phyloP scores from a whole-genome alignment of 805 yeast genomes.

The Kuraishia cidri region DNA sequence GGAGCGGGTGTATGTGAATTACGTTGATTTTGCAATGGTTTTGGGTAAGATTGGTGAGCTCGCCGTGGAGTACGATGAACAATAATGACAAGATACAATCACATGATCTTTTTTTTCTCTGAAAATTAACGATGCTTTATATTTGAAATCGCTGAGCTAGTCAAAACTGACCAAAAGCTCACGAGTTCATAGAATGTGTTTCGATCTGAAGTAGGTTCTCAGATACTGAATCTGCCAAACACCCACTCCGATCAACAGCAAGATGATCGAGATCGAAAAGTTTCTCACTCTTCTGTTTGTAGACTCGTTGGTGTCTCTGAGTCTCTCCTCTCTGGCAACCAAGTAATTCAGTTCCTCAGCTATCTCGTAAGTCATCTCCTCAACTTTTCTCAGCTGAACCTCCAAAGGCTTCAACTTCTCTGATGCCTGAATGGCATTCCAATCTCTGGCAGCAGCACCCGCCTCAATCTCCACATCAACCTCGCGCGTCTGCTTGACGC shows the following conservation, averaged over 20 bases:
- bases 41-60: slow-evolving; percentile 37
- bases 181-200: slow-evolving; percentile 52
- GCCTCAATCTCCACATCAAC: slow-evolving; percentile 88
- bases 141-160: no score
- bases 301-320: slow-evolving; percentile 95
- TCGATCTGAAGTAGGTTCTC: slow-evolving; percentile 85
- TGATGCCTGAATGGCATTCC: slow-evolving; percentile 89
- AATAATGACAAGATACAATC: no score
- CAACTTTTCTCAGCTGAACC: slow-evolving; percentile 78
- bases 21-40: slow-evolving; percentile 36
- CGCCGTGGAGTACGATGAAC: background rate
- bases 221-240: slow-evolving; percentile 90
- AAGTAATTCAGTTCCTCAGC: slow-evolving; percentile 73
- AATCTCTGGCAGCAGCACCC: slow-evolving; percentile 96
- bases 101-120: no score
- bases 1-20: slow-evolving; percentile 22
- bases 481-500: slow-evolving; percentile 68
- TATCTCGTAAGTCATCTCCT: slow-evolving; percentile 80
- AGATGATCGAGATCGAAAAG: slow-evolving; percentile 65
- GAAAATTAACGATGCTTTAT: no score
- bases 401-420: slow-evolving; percentile 93
- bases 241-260: slow-evolving; percentile 71
- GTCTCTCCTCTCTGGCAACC: slow-evolving; percentile 78
- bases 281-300: slow-evolving; percentile 89
- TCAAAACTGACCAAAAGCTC: no score